These are phyloP conservation scores for Pseudogymnoascus sp. DNA, from an alignment of 2,329 filamentous ascomycete genomes.

Conservation along the genomic window DNA sequence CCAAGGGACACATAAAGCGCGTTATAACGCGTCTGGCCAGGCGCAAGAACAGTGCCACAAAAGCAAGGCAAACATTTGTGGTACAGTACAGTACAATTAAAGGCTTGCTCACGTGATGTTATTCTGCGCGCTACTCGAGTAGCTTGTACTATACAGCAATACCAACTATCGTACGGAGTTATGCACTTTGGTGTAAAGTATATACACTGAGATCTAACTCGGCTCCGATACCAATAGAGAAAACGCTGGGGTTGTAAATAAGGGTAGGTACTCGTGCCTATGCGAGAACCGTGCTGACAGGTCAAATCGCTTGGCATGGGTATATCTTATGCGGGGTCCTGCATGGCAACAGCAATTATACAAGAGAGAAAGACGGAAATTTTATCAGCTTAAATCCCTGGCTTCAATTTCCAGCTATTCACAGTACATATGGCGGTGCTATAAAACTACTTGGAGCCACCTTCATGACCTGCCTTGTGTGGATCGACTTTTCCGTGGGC, in stretches of 20 bases:
- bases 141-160: background rate
- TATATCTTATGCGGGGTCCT: background rate
- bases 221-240: background rate
- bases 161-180: background rate
- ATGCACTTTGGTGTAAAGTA: background rate
- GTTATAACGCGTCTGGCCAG: background rate
- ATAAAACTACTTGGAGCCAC: constrained; percentile 20
- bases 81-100: background rate
- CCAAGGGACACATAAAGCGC: background rate
- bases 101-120: background rate
- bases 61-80: background rate
- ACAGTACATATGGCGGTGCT: background rate
- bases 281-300: background rate
- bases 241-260: background rate
- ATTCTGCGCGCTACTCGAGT: background rate
- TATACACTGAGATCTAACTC: background rate
- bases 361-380: background rate
- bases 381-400: background rate
- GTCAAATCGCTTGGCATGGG: background rate
- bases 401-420: background rate
- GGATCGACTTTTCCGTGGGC: constrained; percentile 36
- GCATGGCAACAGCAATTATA: too few relatives aligned
- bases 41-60: background rate
- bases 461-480: constrained; percentile 33
- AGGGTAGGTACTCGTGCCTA: background rate